Base-by-base conservation (phyloP, 2,329 filamentous ascomycete species). In the Verticillium zaregamsianum region DNA sequence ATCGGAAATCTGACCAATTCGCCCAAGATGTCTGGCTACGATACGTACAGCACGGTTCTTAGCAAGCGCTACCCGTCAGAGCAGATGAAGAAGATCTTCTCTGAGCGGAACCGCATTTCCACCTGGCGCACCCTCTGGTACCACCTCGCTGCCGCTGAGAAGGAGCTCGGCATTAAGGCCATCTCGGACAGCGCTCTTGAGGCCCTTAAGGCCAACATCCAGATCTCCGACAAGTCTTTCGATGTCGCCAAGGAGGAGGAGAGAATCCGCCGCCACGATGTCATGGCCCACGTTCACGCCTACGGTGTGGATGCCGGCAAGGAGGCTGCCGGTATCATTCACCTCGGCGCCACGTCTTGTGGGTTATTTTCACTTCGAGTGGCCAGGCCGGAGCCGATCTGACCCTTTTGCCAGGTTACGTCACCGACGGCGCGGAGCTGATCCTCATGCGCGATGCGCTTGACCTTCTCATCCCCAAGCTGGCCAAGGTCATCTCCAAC, bases 111-210 rank as follows among this genome's bases (percentile, higher is more conserved):
- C 60, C 84, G 92, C 33, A 87, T 88, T 74, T 88, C 86, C 52
- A 92, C 87, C 61, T 96, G 92, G 92, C 87, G 93, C 66, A 84
- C 91, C 73, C 86, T 97, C 20, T 97, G 93, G 93, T 80, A 94
- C 55, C 88, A 84, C 77, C 89, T 97, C 12, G 93, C 93, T 28
- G 89, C 97, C 80, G 82, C 85, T 11, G 90, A 97, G 80, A 88
- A 88, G 74, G 90, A 93, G 74, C 84, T 96, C 2, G 92, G 92
- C 3, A 84, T 96, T 56, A 79, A 84, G 11, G 73, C 77, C 55
- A 93, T 97, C 72, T 87, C 85, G 15, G 75, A 83, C 23, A 86
- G 94, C 69, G 93, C 93, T 9, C 80, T 97, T 59, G 83, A 88
- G 63, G 85, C 93, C 75, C 90, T 97, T 85, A 82, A 84, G 66